Evolutionary conservation across 768 basidiomycete species (phyloP).

Genomic region (Pleurotus tuoliensis): DNA sequence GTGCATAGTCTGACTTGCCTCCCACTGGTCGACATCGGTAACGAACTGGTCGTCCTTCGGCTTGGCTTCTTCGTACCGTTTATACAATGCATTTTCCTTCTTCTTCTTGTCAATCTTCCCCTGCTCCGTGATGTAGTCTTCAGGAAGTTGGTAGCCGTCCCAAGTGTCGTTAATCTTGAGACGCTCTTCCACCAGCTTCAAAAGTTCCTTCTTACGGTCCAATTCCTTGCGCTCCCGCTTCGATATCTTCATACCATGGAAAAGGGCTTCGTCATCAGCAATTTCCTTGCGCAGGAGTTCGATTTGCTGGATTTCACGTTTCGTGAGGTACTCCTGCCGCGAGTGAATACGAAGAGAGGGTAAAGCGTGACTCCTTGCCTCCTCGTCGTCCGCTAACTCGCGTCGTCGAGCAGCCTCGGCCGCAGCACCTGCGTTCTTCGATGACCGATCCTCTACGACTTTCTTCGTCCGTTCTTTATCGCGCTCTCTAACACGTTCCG

Average conservation of each 20-base stretch:
- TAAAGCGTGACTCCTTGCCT: slow-evolving; percentile 48
- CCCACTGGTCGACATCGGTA: slow-evolving; percentile 98
- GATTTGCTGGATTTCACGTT: slow-evolving; percentile 94
- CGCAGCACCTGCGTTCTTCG: slow-evolving; percentile 66
- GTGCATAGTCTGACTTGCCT: slow-evolving; percentile 84
- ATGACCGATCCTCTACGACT: slow-evolving; percentile 88
- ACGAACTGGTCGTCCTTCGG: slow-evolving; percentile 92
- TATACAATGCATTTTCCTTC: slow-evolving; percentile 87
- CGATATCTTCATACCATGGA: slow-evolving; percentile 87
- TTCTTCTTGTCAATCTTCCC: slow-evolving; percentile 98
- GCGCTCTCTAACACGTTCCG: slow-evolving; percentile 77
- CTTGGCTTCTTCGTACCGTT: slow-evolving; percentile 92
- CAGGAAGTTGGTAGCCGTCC: slow-evolving; percentile 95
- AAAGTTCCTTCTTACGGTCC: slow-evolving; percentile 87
- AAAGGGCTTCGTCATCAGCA: slow-evolving; percentile 88
- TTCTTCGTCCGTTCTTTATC: slow-evolving; percentile 88
- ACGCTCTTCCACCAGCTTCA: slow-evolving; percentile 90
- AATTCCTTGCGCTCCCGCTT: slow-evolving; percentile 78
- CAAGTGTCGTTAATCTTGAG: slow-evolving; percentile 92
- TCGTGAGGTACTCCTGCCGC: slow-evolving; percentile 93
- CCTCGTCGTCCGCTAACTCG: slow-evolving; percentile 75
- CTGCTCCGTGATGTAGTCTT: slow-evolving; percentile 97
- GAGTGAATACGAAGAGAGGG: slow-evolving; percentile 83
- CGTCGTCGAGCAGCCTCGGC: slow-evolving; percentile 81
- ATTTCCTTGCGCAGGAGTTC: slow-evolving; percentile 92